phyloP scores from a whole-genome alignment of 192 early-diverging fungal species.

The Entomortierella lignicola region DNA sequence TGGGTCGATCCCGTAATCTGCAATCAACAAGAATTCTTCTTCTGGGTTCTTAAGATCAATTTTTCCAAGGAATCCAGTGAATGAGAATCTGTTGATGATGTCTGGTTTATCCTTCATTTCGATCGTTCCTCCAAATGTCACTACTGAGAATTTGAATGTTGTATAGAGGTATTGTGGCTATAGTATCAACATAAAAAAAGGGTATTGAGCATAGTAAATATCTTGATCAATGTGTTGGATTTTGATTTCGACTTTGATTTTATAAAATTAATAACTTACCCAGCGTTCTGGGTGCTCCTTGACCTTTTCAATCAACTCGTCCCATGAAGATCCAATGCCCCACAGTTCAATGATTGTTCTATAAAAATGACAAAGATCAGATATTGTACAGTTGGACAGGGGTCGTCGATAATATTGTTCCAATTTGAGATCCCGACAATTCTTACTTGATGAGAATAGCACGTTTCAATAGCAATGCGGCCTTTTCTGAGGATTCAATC shows the following conservation, averaged over 20 bases:
- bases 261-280: slow-evolving; percentile 41
- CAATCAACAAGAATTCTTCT: slow-evolving; percentile 77
- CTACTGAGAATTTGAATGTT: slow-evolving; percentile 83
- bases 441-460: slow-evolving; percentile 86
- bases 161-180: slow-evolving; percentile 62
- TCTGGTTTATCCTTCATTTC: slow-evolving; percentile 77
- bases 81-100: slow-evolving; percentile 87
- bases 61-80: slow-evolving; percentile 83
- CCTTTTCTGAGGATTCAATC: slow-evolving; percentile 75
- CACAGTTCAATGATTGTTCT: slow-evolving; percentile 84
- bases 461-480: slow-evolving; percentile 77
- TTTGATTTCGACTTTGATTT: no score
- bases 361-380: neutral
- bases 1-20: slow-evolving; percentile 78
- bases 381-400: neutral
- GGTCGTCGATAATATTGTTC: neutral
- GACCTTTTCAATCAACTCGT: slow-evolving; percentile 69
- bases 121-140: slow-evolving; percentile 81
- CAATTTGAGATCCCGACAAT: neutral
- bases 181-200: no score
- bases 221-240: no score
- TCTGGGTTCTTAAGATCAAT: slow-evolving; percentile 88
- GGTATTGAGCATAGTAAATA: no score
- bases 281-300: slow-evolving; percentile 69
- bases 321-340: slow-evolving; percentile 73